Conservation (phyloP, 2,329 filamentous ascomycete species). For the Sclerotinia borealis region DNA sequence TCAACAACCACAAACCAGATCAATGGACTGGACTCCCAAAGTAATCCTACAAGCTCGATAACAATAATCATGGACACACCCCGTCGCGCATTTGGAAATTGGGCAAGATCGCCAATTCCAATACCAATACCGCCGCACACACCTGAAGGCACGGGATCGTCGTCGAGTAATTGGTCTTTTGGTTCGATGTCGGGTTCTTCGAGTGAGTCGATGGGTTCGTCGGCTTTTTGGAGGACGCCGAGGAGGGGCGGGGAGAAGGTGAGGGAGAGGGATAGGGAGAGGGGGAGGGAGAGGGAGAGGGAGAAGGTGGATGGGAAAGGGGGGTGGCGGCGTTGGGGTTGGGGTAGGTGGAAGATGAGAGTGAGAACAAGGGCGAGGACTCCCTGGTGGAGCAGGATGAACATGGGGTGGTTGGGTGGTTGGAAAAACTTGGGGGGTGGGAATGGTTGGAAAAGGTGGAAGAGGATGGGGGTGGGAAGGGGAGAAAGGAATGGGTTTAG, state of each 20-base stretch:
- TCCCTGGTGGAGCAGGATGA: neutral
- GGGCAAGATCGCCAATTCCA: neutral
- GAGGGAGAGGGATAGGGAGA: neutral
- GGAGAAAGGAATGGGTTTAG: neutral
- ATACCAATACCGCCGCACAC: no score
- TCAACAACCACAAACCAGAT: neutral
- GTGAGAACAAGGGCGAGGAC: neutral
- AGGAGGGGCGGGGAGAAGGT: neutral
- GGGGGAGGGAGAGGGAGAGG: neutral
- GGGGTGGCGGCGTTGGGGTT: no score
- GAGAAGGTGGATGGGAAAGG: neutral
- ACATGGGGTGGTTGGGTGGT: neutral
- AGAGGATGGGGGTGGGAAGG: neutral
- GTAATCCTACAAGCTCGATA: neutral
- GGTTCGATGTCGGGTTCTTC: neutral
- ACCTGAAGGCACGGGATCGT: neutral
- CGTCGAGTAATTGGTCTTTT: neutral
- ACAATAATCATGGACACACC: neutral
- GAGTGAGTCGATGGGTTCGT: neutral
- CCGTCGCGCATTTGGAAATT: neutral
- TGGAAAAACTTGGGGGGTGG: neutral
- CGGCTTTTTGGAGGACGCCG: neutral
- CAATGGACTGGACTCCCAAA: no score
- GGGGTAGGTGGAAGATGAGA: neutral
- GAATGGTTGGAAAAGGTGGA: neutral